A percentile compares a stretch with the other conserved stretches of the same genome.
Evolutionary conservation across 139 green algal species (phyloP).

Genomic region (Volvox africanus): DNA sequence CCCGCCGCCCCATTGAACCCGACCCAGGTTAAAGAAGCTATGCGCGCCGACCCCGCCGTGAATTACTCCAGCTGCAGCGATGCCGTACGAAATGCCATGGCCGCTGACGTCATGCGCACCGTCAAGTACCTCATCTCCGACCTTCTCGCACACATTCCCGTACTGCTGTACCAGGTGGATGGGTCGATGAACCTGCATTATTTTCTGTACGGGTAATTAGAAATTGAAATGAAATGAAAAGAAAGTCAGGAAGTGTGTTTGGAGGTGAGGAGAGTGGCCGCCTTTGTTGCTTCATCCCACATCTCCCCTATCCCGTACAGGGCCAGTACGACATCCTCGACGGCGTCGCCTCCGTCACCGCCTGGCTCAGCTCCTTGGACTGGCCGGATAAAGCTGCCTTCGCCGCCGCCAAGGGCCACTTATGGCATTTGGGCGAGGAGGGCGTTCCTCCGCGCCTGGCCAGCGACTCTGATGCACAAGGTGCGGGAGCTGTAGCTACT

Average conservation of each 20-base stretch:
- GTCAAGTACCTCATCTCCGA: slow-evolving; percentile 70
- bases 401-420: not conserved
- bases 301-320: slow-evolving; percentile 40
- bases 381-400: slow-evolving; percentile 50
- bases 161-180: slow-evolving; percentile 80
- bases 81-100: slow-evolving; percentile 59
- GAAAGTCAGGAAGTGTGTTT: too few relatives aligned
- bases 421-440: slow-evolving; percentile 39
- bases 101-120: slow-evolving; percentile 74
- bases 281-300: too few relatives aligned
- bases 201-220: too few relatives aligned
- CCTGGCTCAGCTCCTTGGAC: slow-evolving; percentile 70
- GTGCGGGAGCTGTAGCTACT: too few relatives aligned
- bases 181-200: not conserved
- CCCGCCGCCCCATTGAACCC: too few relatives aligned
- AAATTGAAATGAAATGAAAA: too few relatives aligned
- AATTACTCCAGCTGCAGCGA: slow-evolving; percentile 60
- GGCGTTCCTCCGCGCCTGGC: too few relatives aligned
- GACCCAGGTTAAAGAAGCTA: slow-evolving; percentile 59
- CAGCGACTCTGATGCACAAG: too few relatives aligned
- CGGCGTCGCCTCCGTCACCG: slow-evolving; percentile 63
- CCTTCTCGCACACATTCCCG: slow-evolving; percentile 64
- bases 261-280: too few relatives aligned
- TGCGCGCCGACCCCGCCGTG: slow-evolving; percentile 52
- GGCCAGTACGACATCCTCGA: slow-evolving; percentile 78